Conservation (phyloP, 2,329 filamentous ascomycete genomes). For the Stachybotrys chlorohalonatus region DNA sequence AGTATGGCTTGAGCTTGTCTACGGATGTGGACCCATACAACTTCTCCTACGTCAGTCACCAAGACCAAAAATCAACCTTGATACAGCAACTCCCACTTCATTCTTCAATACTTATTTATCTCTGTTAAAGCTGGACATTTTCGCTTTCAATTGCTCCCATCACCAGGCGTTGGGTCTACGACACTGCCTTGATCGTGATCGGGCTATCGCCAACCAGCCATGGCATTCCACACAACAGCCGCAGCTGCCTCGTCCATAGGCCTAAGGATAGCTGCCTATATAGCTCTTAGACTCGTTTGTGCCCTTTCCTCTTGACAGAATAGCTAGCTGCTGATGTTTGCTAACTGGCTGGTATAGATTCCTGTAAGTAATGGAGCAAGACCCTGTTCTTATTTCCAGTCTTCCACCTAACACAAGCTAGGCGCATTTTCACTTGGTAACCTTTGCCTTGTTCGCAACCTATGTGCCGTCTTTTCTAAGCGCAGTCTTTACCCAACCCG, state of each 20-base stretch:
- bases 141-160: too few relatives aligned
- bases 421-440: conserved; percentile 38
- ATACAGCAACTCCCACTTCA: too few relatives aligned
- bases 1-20: background rate
- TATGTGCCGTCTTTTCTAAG: conserved; percentile 57
- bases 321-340: background rate
- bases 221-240: conserved; percentile 20
- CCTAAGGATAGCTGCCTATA: conserved; percentile 25
- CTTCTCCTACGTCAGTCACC: background rate
- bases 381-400: background rate
- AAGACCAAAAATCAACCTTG: too few relatives aligned
- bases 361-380: conserved; percentile 18
- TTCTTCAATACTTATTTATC: too few relatives aligned
- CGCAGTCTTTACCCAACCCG: conserved; percentile 46
- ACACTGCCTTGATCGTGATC: too few relatives aligned
- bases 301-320: background rate
- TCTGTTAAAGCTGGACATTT: too few relatives aligned
- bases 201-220: conserved; percentile 5
- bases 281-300: conserved; percentile 28
- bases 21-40: background rate
- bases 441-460: conserved; percentile 55
- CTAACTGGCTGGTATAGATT: conserved; percentile 18
- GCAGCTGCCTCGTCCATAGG: conserved; percentile 25
- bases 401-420: conserved; percentile 6
- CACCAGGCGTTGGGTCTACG: too few relatives aligned